Evolutionary conservation across 768 basidiomycete genomes (phyloP), one percentile per base, ranked within the genome.

Genomic region (Cystobasidium tubakii): DNA sequence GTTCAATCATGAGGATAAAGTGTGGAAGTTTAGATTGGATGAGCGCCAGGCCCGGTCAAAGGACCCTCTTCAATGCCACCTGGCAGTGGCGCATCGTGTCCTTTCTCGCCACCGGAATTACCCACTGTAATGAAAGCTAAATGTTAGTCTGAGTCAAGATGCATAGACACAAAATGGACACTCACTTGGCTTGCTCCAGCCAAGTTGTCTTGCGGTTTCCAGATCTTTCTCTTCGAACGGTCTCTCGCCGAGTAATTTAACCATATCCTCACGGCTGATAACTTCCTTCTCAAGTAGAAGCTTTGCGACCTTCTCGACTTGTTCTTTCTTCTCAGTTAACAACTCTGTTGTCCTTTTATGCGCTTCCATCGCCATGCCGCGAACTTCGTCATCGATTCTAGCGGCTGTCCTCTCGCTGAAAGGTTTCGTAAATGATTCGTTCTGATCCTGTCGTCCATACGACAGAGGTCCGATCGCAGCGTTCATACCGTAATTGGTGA

Each of bases 331-430:
- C 75, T 88, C 85, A 1, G 86, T 90, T 66, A 99, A 83, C 15
- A 99, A 84, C 43, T 88, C 84, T 36, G 86, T 88, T 63, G 96
- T 97, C 66, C 94, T 87, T 73, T 85, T 83, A 79, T 98, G 91
- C 0, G 94, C 92, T 72, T 84, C 85, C 21, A 87, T 89, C 78
- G 97, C 93, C 93, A 98, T 96, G 84, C 91, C 93, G 80, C 92
- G 89, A 25, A 98, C 94, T 82, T 93, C 88, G 9, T 80, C 81
- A 79, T 99, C 96, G 19, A 98, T 84, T 85, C 93, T 89, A 83
- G 98, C 90, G 0, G 90, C 91, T 0, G 96, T 98, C 82, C 90
- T 91, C 85, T 99, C 96, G 78, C 91, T 92, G 84, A 98, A 99
- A 4, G 95, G 96, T 81, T 99, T 99, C 66, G 91, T 91, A 89